phyloP scores from a whole-genome alignment of 306 rosid species.

The Trichosanthes cucumerina region DNA sequence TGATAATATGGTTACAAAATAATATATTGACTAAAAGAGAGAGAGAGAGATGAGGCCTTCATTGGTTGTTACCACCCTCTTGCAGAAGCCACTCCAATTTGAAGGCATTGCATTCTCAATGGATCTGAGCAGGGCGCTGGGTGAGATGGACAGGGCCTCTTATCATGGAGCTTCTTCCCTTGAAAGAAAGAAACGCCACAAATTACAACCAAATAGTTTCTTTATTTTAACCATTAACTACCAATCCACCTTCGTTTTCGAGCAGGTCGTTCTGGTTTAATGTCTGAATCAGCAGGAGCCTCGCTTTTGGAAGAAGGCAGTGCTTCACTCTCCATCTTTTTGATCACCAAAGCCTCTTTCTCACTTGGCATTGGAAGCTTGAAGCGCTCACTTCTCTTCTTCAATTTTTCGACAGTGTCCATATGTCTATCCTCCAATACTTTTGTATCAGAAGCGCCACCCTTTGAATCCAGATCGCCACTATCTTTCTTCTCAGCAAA shows the following conservation, averaged over 20 bases:
- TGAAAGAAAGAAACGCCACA: slow-evolving; percentile 10
- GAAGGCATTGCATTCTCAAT: not conserved
- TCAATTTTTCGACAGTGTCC: slow-evolving; percentile 94
- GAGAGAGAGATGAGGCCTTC: slow-evolving; percentile 26
- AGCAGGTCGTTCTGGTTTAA: slow-evolving; percentile 91
- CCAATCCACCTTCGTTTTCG: slow-evolving; percentile 95
- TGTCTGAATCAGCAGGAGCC: slow-evolving; percentile 48
- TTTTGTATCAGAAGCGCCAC: slow-evolving; percentile 36
- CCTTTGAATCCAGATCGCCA: slow-evolving; percentile 50
- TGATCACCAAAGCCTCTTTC: slow-evolving; percentile 50
- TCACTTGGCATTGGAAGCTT: slow-evolving; percentile 95
- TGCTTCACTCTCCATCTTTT: slow-evolving; percentile 70
- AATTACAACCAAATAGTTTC: not conserved
- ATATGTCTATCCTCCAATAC: slow-evolving; percentile 59
- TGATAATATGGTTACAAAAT: slow-evolving; percentile 43
- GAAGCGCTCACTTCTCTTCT: slow-evolving; percentile 97
- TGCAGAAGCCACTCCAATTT: slow-evolving; percentile 15
- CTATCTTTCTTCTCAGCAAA: slow-evolving; percentile 50
- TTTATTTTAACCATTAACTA: slow-evolving; percentile 19
- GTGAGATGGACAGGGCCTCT: slow-evolving; percentile 14
- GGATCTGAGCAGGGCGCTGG: slow-evolving; percentile 19
- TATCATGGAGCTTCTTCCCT: slow-evolving; percentile 22
- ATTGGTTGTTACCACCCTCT: slow-evolving; percentile 34
- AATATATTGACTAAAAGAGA: slow-evolving; percentile 19
- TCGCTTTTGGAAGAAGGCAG: slow-evolving; percentile 55